phyloP scores from a whole-genome alignment of 306 rosid genomes.

The Gillenia trifoliata region DNA sequence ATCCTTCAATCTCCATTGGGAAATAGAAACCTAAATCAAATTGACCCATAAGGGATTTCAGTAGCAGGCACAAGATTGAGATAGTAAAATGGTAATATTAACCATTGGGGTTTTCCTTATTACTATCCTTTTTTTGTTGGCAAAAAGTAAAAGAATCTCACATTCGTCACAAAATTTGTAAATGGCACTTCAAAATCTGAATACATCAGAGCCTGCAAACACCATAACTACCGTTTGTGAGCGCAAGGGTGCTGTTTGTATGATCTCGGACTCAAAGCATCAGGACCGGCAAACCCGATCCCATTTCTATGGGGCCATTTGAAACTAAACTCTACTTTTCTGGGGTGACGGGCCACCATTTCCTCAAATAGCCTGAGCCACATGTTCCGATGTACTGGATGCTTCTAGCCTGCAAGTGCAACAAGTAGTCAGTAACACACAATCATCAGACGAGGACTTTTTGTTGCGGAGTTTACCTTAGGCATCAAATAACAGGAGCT shows the following conservation, averaged over 20 bases:
- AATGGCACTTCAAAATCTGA: background rate
- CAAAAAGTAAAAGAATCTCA: background rate
- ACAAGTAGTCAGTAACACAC: conserved; percentile 2
- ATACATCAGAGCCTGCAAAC: background rate
- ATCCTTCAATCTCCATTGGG: background rate
- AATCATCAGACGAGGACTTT: conserved; percentile 1
- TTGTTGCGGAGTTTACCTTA: background rate
- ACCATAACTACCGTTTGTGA: background rate
- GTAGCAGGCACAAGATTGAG: background rate
- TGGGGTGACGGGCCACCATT: background rate
- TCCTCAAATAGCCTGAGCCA: conserved; percentile 58
- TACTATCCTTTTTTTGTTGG: background rate
- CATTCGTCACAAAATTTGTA: background rate
- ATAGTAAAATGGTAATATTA: background rate
- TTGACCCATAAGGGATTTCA: background rate
- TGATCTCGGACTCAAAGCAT: background rate
- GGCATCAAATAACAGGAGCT: background rate
- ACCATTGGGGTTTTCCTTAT: background rate
- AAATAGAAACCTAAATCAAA: background rate
- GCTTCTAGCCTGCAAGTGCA: conserved; percentile 70
- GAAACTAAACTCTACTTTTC: conserved; percentile 18
- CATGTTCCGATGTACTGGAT: conserved; percentile 49
- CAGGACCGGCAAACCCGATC: background rate
- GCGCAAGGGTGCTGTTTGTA: background rate
- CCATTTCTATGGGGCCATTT: conserved; percentile 8